Percentiles rank a stretch among this genome's conserved stretches.
Conservation (phyloP, 352 stramenopile species). For the Globisporangium cylindrosporum region DNA sequence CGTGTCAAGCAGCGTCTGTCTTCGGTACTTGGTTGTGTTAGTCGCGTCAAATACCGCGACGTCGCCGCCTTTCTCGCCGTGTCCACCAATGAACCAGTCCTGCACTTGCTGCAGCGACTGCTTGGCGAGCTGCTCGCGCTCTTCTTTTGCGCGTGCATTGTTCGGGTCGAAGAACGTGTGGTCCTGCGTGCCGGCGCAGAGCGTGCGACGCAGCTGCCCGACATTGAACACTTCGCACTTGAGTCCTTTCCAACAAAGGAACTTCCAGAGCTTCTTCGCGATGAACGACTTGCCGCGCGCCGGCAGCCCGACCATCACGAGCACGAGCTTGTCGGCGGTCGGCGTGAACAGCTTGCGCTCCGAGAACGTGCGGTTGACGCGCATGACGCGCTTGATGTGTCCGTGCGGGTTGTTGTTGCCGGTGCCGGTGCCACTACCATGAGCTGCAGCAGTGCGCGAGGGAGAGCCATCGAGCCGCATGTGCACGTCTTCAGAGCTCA, state of each 20-base stretch:
- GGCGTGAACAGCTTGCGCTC: conserved; percentile 78
- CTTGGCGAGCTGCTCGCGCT: conserved; percentile 81
- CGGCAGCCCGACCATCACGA: conserved; percentile 95
- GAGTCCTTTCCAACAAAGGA: conserved; percentile 80
- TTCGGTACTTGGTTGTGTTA: conserved; percentile 78
- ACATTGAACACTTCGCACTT: conserved; percentile 93
- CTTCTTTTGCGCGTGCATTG: conserved; percentile 71
- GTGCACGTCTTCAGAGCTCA: conserved; percentile 6
- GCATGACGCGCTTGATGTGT: conserved; percentile 14
- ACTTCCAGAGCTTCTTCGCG: conserved; percentile 88
- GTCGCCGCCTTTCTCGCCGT: conserved; percentile 47
- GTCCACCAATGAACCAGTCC: conserved; percentile 47
- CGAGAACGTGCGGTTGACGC: conserved; percentile 38
- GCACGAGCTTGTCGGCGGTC: conserved; percentile 91
- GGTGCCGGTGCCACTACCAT: too few species aligned
- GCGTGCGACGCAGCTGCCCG: conserved; percentile 88
- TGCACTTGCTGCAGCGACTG: conserved; percentile 69
- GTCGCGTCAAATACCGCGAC: conserved; percentile 91
- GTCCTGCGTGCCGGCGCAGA: conserved; percentile 68
- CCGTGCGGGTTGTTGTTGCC: conserved; percentile 4
- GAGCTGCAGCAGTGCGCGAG: neutral
- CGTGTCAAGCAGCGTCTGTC: conserved; percentile 52
- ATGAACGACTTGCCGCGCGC: conserved; percentile 96
- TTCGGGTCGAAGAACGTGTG: conserved; percentile 92
- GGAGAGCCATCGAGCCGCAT: conserved; percentile 9